A percentile compares a stretch with the other conserved stretches of the same genome.
phyloP scores from a whole-genome alignment of 2,329 filamentous ascomycete species.

The Camillea tinctor region DNA sequence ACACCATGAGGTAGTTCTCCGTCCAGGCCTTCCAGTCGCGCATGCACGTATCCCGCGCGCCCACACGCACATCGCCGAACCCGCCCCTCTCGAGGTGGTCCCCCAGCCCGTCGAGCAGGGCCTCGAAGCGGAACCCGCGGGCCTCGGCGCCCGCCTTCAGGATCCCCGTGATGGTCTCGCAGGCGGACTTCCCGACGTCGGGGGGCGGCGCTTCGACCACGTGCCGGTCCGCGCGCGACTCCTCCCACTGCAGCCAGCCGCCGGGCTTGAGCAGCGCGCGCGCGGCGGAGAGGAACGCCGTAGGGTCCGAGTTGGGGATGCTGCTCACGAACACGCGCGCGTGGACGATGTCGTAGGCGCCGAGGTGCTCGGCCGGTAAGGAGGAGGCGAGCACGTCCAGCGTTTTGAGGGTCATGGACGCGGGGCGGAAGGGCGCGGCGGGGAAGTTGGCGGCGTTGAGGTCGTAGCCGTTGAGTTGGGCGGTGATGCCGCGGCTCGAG shows the following conservation, averaged over 20 bases:
- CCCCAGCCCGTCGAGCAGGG: conserved; percentile 9
- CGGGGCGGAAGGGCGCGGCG: conserved; percentile 10
- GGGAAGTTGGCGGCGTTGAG: conserved; percentile 24
- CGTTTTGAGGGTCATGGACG: conserved; percentile 14
- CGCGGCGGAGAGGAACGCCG: conserved; percentile 12
- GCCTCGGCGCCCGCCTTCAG: conserved; percentile 5
- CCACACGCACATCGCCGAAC: conserved; percentile 8
- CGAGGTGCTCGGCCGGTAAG: conserved; percentile 14
- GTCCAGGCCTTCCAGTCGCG: conserved; percentile 27
- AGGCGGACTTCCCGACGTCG: conserved; percentile 8
- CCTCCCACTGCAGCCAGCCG: conserved; percentile 27
- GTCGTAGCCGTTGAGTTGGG: conserved; percentile 23
- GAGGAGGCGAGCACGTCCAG: conserved; percentile 17
- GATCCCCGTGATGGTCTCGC: conserved; percentile 14
- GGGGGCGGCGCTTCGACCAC: conserved; percentile 14
- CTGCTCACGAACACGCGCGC: conserved; percentile 19
- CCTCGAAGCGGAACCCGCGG: conserved; percentile 4
- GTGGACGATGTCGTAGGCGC: conserved; percentile 25
- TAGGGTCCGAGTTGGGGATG: conserved; percentile 12
- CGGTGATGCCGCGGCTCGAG: conserved; percentile 3
- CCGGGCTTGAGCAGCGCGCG: conserved; percentile 24
- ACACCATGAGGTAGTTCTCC: conserved; percentile 28
- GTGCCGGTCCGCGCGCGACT: conserved; percentile 13
- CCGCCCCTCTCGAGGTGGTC: conserved; percentile 9
- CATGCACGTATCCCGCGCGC: background rate